Evolutionary conservation across 129 eudicot genomes (phyloP), one percentile per base, ranked within the genome.

Genomic region (Escallonia rubra): DNA sequence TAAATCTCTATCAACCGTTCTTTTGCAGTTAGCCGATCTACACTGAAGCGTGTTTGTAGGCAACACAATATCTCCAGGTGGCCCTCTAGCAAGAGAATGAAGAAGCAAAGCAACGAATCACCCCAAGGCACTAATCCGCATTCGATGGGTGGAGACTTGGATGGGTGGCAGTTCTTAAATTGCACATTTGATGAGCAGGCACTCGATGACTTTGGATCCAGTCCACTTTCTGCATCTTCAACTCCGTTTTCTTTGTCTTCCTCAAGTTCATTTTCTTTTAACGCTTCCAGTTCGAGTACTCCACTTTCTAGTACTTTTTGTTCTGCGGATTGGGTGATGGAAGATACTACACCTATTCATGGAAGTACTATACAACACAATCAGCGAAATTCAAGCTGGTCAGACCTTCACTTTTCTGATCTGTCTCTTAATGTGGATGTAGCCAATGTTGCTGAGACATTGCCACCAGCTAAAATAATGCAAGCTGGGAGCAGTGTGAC

Each of bases 1-100:
- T 47, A 10, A 47, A 47, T 47, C 51, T 47, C 0, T 47, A 47
- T 6, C 10, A 0, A 47, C 13, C 15, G 7, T 47, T 6, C 51
- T 63, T 6, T 4, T 61, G 52, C 54, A 63, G 54, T 63, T 9
- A 63, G 67, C 44, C 40, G 52, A 8, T 43, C 67, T 13, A 43
- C 54, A 7, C 38, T 63, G 10, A 63, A 63, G 54, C 54, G 67
- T 16, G 44, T 45, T n/a, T 43, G 53, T 15, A 13, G 67, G 10
- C 7, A 10, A 48, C 40, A 45, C 44, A 10, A 15, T 4, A 45
- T 63, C 23, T 43, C 14, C 2, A 42, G 66, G 8, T 62, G 66
- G 66, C 66, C 66, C n/a, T 41, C 51, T 43, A 38, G 41, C 10
- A 63, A 10, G 44, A 15, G 23, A 63, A 2, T 14, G 8, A 63